phyloP scores from a whole-genome alignment of 768 basidiomycete species.

The Gautieria morchelliformis region DNA sequence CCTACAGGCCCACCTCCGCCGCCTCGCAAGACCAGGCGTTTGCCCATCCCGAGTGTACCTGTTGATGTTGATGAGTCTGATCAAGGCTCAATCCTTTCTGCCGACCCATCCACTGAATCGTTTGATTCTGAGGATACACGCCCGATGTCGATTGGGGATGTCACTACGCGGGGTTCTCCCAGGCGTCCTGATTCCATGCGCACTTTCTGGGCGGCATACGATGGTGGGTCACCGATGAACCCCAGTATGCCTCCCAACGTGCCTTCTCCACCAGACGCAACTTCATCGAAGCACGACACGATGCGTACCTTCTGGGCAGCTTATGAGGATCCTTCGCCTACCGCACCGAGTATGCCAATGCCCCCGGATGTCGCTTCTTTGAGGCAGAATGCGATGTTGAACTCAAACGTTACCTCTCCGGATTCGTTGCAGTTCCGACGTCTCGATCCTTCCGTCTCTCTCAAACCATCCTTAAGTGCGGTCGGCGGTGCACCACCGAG shows the following conservation, averaged over 20 bases:
- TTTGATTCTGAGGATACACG: neutral
- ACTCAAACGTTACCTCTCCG: neutral
- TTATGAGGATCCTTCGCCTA: neutral
- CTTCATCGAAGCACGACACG: neutral
- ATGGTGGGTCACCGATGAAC: neutral
- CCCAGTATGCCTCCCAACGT: neutral
- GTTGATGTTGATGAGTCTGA: constrained; percentile 1
- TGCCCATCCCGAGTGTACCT: neutral
- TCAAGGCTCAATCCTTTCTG: neutral
- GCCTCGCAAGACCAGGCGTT: neutral
- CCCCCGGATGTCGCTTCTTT: neutral
- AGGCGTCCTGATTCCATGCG: neutral
- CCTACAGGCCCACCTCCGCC: neutral
- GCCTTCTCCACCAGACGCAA: neutral
- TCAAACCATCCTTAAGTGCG: neutral
- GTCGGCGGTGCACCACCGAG: neutral
- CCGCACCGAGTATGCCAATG: neutral
- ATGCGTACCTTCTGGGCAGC: neutral
- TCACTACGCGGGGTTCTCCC: neutral
- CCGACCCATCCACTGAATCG: neutral
- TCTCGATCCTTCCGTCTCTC: neutral
- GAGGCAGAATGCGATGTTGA: neutral
- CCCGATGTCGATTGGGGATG: neutral
- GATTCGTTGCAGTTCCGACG: neutral
- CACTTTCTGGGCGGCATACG: constrained; percentile 2